phyloP scores from a whole-genome alignment of 164 flowering plant genomes.

The Stephania japonica region DNA sequence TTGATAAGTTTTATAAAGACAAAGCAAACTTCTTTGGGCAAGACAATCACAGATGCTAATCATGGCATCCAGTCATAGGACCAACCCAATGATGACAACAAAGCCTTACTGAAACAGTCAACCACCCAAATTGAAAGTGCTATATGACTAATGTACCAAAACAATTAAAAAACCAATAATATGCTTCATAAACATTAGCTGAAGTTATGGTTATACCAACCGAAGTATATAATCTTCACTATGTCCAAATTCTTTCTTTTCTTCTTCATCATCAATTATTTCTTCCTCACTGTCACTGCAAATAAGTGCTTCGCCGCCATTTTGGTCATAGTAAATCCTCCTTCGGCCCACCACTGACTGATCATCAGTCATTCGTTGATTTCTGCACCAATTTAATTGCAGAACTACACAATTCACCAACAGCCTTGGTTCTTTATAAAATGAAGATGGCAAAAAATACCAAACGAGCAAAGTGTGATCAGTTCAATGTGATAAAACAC shows the following conservation, averaged over 20 bases:
- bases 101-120: neutral
- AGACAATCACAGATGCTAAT: neutral
- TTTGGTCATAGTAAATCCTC: conserved; percentile 95
- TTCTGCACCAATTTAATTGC: conserved; percentile 43
- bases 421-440: neutral
- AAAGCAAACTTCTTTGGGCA: neutral
- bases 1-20: neutral
- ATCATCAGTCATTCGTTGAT: conserved; percentile 98
- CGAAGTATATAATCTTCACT: conserved; percentile 82
- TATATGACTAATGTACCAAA: neutral
- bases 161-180: neutral
- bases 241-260: conserved; percentile 63
- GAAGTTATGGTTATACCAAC: conserved; percentile 43
- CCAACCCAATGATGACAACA: neutral
- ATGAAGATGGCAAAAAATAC: neutral
- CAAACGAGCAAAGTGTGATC: neutral
- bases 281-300: conserved; percentile 99
- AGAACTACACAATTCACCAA: neutral
- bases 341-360: conserved; percentile 95
- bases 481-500: neutral
- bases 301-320: conserved; percentile 94
- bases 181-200: neutral
- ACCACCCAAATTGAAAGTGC: neutral
- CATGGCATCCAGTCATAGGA: too few relatives aligned
- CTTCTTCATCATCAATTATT: conserved; percentile 74